Evolutionary conservation across 805 yeast species (phyloP), one percentile per base, ranked within the genome.

Genomic region (Starmerella gropengiesseri): DNA sequence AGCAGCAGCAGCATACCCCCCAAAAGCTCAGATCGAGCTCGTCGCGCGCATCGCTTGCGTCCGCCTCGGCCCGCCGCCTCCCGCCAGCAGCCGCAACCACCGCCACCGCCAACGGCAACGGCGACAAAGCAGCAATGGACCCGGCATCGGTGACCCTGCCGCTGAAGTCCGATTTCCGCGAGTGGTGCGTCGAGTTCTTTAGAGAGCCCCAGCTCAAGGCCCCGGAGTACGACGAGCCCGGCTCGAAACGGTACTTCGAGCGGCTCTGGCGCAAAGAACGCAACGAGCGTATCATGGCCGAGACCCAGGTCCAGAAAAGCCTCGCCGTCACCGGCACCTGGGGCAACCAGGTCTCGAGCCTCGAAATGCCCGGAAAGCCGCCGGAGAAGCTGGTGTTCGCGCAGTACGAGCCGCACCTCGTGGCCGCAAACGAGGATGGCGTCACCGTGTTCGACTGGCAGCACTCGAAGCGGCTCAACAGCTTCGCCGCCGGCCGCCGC

Each of bases 201-300:
- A 94, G 87, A 55, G 97, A 87, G 57, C 96, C 98, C 0, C 97
- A 89, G 57, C 79, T 87, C 79, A 77, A 83, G 9, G 78, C 75
- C 45, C 72, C 74, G 41, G 96, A 89, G 52, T 63, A 76, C 14
- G 96, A 89, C 53, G 95, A 86, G 59, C 91, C 94, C 0, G 97
- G 97, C 0, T 83, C 95, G 44, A 75, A 78, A 45, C 87, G 83
- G 49, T 84, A 83, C 54, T 76, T 82, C 27, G 78, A 75, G 50
- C 68, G 93, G 45, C 62, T 83, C 19, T 91, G 97, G 97, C 71
- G 95, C 53, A 71, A 94, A 49, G 81, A 81, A 55, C 69, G 97
- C 52, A 91, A 91, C 57, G 97, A 91, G 58, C 60, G 71, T 3
- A 82, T 86, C 26, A 82, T 91, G 45, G 81, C 80, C 30, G 83